Evolutionary conservation across 179 eudicot genomes (phyloP).

Genomic region (Drosera spatulata): DNA sequence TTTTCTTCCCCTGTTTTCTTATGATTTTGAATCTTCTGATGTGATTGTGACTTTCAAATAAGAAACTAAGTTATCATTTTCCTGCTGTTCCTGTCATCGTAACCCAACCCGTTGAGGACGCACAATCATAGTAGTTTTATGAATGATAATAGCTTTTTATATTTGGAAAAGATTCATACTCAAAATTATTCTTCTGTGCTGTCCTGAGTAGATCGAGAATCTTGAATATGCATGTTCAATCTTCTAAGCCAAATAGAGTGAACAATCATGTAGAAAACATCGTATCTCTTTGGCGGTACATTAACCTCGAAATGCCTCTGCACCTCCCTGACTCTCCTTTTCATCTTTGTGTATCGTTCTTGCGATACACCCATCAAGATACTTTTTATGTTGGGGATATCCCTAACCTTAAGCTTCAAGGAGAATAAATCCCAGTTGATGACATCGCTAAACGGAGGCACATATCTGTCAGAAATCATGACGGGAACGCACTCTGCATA

Average conservation of each 20-base stretch:
- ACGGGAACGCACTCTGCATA: slow-evolving; percentile 38
- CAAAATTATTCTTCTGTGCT: no score
- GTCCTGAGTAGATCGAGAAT: no score
- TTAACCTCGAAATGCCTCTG: slow-evolving; percentile 27
- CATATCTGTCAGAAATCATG: slow-evolving; percentile 22
- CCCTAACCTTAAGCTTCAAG: slow-evolving; percentile 15
- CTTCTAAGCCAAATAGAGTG: slow-evolving; percentile 28
- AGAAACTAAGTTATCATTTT: no score
- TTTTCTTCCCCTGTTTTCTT: no score
- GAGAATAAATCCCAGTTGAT: slow-evolving; percentile 27
- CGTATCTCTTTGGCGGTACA: slow-evolving; percentile 20
- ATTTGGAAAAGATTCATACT: no score
- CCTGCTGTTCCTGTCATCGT: no score
- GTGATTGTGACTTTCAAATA: no score
- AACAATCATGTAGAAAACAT: slow-evolving; percentile 27
- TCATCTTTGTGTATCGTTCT: slow-evolving; percentile 17
- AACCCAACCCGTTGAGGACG: no score
- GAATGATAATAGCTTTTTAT: no score
- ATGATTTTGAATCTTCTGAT: no score
- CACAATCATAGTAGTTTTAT: no score
- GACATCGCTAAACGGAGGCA: slow-evolving; percentile 23
- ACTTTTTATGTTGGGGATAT: slow-evolving; percentile 20
- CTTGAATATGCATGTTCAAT: slow-evolving; percentile 5
- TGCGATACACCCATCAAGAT: slow-evolving; percentile 18
- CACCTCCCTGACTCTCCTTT: slow-evolving; percentile 20